phyloP scores from a whole-genome alignment of 2,329 filamentous ascomycete species.

The Calonectria henricotiae region DNA sequence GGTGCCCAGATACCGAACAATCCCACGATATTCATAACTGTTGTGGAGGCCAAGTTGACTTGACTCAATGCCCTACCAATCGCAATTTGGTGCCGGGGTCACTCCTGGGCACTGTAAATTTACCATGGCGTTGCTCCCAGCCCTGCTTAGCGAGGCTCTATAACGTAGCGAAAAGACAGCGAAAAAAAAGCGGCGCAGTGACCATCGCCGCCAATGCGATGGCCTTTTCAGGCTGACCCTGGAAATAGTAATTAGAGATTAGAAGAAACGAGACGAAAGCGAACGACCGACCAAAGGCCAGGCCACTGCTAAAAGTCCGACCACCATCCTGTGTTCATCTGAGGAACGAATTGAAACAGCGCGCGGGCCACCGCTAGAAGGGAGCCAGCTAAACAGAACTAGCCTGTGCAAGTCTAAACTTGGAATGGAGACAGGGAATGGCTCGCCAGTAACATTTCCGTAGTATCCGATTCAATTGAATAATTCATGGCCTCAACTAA shows the following conservation, averaged over 20 bases:
- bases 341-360: neutral
- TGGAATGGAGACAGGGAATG: neutral
- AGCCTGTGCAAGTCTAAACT: neutral
- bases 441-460: neutral
- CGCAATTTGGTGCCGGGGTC: neutral
- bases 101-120: neutral
- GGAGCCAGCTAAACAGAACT: neutral
- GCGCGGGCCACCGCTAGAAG: neutral
- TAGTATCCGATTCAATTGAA: neutral
- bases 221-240: neutral
- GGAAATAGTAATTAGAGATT: neutral
- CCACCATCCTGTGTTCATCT: neutral
- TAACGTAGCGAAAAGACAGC: neutral
- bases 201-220: neutral
- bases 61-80: neutral
- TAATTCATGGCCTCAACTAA: neutral
- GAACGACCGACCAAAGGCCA: neutral
- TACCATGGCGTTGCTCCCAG: neutral
- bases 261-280: constrained; percentile 2
- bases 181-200: constrained; percentile 5
- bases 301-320: neutral
- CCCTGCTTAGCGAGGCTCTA: constrained; percentile 6
- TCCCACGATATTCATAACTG: no score
- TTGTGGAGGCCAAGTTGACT: no score
- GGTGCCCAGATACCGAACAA: neutral